A percentile compares a stretch with the other conserved stretches of the same genome.
Conservation (phyloP, 495 filamentous ascomycete genomes). For the Penicillium coprophilum region DNA sequence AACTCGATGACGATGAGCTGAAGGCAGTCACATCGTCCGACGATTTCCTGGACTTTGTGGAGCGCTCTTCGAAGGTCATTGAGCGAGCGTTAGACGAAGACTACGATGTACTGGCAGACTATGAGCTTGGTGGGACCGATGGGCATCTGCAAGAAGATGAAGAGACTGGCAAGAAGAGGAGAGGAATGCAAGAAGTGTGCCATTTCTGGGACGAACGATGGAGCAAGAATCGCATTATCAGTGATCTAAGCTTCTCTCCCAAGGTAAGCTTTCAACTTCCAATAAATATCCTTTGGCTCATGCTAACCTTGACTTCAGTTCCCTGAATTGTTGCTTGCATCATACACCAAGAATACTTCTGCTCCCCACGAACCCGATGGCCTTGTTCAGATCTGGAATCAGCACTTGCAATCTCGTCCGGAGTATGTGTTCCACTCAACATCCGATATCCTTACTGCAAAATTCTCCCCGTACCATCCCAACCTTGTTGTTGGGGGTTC, state of each 20-base stretch:
- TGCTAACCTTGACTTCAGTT: slow-evolving; percentile 52
- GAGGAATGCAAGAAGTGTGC: slow-evolving; percentile 79
- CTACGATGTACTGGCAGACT: slow-evolving; percentile 94
- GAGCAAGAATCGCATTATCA: slow-evolving; percentile 97
- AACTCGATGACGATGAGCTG: slow-evolving; percentile 80
- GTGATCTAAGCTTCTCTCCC: slow-evolving; percentile 85
- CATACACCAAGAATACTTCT: slow-evolving; percentile 94
- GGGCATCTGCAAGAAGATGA: slow-evolving; percentile 82
- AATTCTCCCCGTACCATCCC: slow-evolving; percentile 96
- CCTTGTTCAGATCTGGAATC: slow-evolving; percentile 94
- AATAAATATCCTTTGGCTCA: neutral
- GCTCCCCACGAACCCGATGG: slow-evolving; percentile 95
- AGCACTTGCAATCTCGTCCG: slow-evolving; percentile 86
- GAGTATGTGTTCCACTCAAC: slow-evolving; percentile 97
- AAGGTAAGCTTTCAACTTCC: slow-evolving; percentile 55
- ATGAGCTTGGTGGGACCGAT: slow-evolving; percentile 69
- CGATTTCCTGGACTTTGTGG: slow-evolving; percentile 94
- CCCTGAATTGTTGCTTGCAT: slow-evolving; percentile 84
- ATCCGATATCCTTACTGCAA: slow-evolving; percentile 91
- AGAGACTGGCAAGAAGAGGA: slow-evolving; percentile 72
- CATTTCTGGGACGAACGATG: slow-evolving; percentile 95
- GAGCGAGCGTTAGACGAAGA: slow-evolving; percentile 91
- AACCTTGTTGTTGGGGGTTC: slow-evolving; percentile 92
- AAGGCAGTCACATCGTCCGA: slow-evolving; percentile 87
- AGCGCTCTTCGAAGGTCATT: slow-evolving; percentile 93